Evolutionary conservation across 352 stramenopile genomes (phyloP), one percentile per base, ranked within the genome.

Genomic region (Phytopythium ostracodes): DNA sequence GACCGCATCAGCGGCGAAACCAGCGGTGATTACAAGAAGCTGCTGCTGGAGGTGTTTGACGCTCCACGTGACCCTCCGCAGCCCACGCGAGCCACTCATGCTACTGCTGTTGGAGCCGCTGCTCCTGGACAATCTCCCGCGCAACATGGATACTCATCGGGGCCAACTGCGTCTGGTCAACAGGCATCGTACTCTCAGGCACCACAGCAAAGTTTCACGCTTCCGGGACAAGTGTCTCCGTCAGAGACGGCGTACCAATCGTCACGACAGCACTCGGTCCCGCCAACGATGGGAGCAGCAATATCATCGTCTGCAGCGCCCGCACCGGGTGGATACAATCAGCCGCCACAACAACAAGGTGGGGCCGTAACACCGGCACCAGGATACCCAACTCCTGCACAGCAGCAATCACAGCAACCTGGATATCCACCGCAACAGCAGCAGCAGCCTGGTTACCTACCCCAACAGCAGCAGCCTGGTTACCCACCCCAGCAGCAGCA

Each of bases 21-120:
- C 6, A 88, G 76, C 59, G 80, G 80, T 24, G 75, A 89, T 55
- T 89, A 87, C 56, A 77, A 75, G 47, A 84, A 84, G 31, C 51
- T 90, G 12, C 55, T 90, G 33, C 63, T 88, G 24, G 70, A 81
- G 60, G 74, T 90, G 43, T 91, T 86, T 59, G 84, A 93, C 36
- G 77, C 83, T n/a, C 80, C 82, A 7, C 78, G 75, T 4, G 80
- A 92, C 64, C 22, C 63, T 33, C 65, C 68, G 0, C 62, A 53
- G 12, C 17, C 64, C 27, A 27, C 36, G 6, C 55, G 20, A n/a
- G 18, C 38, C 15, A 24, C 8, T 14, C 27, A 8, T 11, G 25
- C 14, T 5, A 14, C 47, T 36, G 25, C 47, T 17, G 24, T 11
- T 15, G 46, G 46, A 29, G 24, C 46, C 15, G 24, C 35, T 47